Evolutionary conservation across 306 rosid genomes (phyloP).

Genomic region (Corylus avellana): DNA sequence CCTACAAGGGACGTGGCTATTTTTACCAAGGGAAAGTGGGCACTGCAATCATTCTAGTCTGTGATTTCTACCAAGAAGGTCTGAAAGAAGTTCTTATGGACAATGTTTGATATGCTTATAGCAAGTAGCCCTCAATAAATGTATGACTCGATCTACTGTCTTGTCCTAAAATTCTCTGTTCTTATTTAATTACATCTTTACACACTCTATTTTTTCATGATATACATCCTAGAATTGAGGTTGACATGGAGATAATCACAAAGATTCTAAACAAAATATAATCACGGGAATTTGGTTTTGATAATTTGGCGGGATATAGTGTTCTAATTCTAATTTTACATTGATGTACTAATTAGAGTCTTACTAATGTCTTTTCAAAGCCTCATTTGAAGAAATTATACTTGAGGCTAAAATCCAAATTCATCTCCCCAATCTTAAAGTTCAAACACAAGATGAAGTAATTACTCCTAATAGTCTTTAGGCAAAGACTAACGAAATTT

Average conservation of each 20-base stretch:
- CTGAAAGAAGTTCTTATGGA: not conserved
- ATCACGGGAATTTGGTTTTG: not conserved
- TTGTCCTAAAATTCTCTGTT: not conserved
- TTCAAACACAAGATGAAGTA: not conserved
- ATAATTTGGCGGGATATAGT: not conserved
- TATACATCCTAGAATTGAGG: not conserved
- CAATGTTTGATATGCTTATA: not conserved
- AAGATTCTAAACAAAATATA: not conserved
- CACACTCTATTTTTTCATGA: not conserved
- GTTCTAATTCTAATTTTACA: no score
- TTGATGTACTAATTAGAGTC: not conserved
- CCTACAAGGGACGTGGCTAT: not conserved
- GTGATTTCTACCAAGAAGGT: not conserved
- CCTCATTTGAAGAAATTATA: not conserved
- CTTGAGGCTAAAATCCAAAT: not conserved
- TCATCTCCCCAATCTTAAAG: not conserved
- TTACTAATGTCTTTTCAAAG: conserved; percentile 1
- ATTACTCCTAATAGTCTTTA: no score
- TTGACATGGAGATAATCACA: not conserved
- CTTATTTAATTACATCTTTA: not conserved
- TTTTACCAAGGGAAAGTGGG: not conserved
- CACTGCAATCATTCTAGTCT: not conserved
- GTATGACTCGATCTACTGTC: not conserved
- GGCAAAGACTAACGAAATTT: not conserved
- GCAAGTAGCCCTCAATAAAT: not conserved